Base-by-base conservation (phyloP, 2,329 filamentous ascomycete species). In the Arthrobotrys iridis region DNA sequence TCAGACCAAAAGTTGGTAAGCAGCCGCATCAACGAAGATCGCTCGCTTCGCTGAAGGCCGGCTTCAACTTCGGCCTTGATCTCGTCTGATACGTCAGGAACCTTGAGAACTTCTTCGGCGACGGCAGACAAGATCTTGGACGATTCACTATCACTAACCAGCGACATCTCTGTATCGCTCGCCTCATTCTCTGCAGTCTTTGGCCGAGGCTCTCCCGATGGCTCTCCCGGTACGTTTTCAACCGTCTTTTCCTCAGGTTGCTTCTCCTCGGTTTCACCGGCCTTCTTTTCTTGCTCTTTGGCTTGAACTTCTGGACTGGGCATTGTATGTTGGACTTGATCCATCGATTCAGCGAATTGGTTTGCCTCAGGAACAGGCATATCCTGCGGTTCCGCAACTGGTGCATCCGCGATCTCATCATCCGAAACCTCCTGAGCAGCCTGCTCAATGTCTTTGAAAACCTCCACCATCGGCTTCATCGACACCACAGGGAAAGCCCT, bases 1-100 rank as follows among this genome's bases (percentile, higher is more conserved):
- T 99, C 96, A 1, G 95, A 96, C 95, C 95, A 99, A 82, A 99
- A 99, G 80, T 94, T 97, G 13, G 93, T 95, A 48, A 99, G 86
- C 84, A 97, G 93, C 81, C 96, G 97, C 88, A 99, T 91, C 77
- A 98, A 85, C 48, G 93, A 97, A 68, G 89, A 93, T 82, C 94
- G 95, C 80, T 97, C 93, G 80, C 98, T 93, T 80, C 93, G 97
- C 0, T 93, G 93, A 10, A 99, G 86, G 78, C 93, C 7, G 91
- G 83, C 60, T 89, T 89, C 57, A 86, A 83, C 75, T 89, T 87
- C 6, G 88, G 82, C 33, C 85, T 84, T 11, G 85, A 80, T 68
- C 6, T 77, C 77, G 20, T 77, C 79, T 24, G 71, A 68, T 22
- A 79, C 78, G 6, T 77, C 68, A 15, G 77, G 77, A 2, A 74